These are phyloP conservation scores for Hypoxylon sp. DNA, from an alignment of 2,329 filamentous ascomycete species.

Conservation along the genomic window DNA sequence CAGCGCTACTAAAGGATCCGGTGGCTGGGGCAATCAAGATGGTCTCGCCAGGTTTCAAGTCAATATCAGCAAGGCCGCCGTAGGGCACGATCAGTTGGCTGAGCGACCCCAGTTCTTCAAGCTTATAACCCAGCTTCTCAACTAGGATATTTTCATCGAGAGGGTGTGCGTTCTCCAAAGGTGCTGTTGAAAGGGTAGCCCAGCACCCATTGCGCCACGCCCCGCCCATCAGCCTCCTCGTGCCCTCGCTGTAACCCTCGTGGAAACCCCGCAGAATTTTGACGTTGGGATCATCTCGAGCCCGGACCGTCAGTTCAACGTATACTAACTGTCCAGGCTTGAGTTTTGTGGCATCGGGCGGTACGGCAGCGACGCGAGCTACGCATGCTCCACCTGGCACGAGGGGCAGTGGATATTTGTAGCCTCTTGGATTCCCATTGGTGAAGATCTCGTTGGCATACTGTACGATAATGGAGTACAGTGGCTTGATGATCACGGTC, in stretches of 20 bases:
- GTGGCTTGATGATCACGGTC: constrained; percentile 35
- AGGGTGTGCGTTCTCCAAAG: constrained; percentile 32
- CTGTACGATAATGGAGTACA: constrained; percentile 40
- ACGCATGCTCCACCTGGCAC: constrained; percentile 37
- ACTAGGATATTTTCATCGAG: constrained; percentile 32
- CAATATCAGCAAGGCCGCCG: constrained; percentile 40
- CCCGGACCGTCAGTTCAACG: constrained; percentile 38
- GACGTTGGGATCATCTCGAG: constrained; percentile 34
- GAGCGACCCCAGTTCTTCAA: constrained; percentile 37
- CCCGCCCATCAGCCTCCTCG: constrained; percentile 24
- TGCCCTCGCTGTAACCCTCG: constrained; percentile 27
- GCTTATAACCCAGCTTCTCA: constrained; percentile 34
- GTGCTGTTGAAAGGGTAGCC: constrained; percentile 23
- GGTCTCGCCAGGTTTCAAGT: constrained; percentile 59
- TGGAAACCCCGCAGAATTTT: constrained; percentile 34
- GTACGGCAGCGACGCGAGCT: constrained; percentile 35
- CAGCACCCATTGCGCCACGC: constrained; percentile 36
- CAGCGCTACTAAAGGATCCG: constrained; percentile 60
- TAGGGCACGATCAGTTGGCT: constrained; percentile 40
- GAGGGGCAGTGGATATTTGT: constrained; percentile 38
- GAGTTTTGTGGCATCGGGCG: constrained; percentile 28
- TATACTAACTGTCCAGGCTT: constrained; percentile 36
- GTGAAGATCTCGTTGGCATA: constrained; percentile 40
- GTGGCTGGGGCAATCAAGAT: constrained; percentile 63
- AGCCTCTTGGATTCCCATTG: constrained; percentile 38